phyloP scores from a whole-genome alignment of 768 basidiomycete genomes.

The Amanita polypyramis region DNA sequence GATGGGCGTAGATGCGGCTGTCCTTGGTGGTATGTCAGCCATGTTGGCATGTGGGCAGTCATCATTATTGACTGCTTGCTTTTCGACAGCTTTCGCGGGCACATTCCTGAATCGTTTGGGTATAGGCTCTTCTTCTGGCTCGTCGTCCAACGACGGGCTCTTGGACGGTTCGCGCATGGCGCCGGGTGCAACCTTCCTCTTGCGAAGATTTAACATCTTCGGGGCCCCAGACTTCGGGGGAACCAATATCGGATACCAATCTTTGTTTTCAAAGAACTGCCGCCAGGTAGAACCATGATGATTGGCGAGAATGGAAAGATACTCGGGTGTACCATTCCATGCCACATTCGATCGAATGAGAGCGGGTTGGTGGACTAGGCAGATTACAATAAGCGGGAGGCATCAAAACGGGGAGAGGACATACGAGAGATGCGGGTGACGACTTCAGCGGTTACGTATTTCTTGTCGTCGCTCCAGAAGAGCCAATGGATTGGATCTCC shows the following conservation, averaged over 20 bases:
- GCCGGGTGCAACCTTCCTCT: constrained; percentile 20
- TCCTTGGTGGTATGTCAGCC: background rate
- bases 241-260: constrained; percentile 23
- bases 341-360: constrained; percentile 29
- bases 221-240: constrained; percentile 20
- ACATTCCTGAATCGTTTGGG: constrained; percentile 17
- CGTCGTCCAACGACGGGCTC: constrained; percentile 16
- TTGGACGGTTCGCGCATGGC: constrained; percentile 18
- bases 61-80: background rate
- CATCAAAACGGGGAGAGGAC: constrained; percentile 16
- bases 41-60: background rate
- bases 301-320: constrained; percentile 24
- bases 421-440: constrained; percentile 45
- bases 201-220: constrained; percentile 22
- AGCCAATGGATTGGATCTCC: constrained; percentile 49
- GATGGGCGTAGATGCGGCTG: background rate
- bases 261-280: constrained; percentile 19
- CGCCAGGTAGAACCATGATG: constrained; percentile 23
- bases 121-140: constrained; percentile 18
- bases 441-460: constrained; percentile 35
- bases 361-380: constrained; percentile 27
- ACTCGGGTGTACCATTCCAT: constrained; percentile 33
- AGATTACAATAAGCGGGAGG: background rate
- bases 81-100: constrained; percentile 5
- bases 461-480: constrained; percentile 49